Evolutionary conservation across 805 yeast species (phyloP).

Genomic region (Ogataea haglerorum): DNA sequence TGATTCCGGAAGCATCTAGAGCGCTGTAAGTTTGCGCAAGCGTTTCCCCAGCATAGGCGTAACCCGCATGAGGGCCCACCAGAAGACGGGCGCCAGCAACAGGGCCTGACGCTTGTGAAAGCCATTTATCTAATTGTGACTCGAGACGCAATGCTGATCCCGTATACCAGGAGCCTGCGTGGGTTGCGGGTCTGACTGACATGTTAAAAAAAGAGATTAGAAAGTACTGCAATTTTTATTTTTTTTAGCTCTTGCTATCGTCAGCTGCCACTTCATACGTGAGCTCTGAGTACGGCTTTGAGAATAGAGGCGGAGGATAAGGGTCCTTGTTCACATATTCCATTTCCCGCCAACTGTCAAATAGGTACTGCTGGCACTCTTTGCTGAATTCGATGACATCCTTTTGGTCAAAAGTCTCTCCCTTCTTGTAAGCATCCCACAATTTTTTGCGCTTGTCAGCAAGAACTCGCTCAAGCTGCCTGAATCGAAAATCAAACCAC

Average conservation of each 20-base stretch:
- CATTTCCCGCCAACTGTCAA: slow-evolving; percentile 33
- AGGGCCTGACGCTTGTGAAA: slow-evolving; percentile 36
- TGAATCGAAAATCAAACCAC: slow-evolving; percentile 34
- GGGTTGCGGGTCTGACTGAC: slow-evolving; percentile 58
- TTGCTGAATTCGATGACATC: slow-evolving; percentile 28
- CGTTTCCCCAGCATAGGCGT: slow-evolving; percentile 71
- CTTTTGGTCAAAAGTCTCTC: slow-evolving; percentile 30
- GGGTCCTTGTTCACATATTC: slow-evolving; percentile 32
- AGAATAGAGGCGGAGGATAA: slow-evolving; percentile 29
- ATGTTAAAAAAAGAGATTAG: background rate
- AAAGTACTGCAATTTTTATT: background rate
- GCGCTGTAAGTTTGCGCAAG: slow-evolving; percentile 74
- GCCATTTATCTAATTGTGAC: slow-evolving; percentile 47
- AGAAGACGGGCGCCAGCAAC: slow-evolving; percentile 46
- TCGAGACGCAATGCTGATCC: slow-evolving; percentile 41
- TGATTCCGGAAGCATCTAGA: slow-evolving; percentile 55
- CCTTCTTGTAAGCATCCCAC: slow-evolving; percentile 16
- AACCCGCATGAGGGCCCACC: slow-evolving; percentile 87
- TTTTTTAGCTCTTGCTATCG: background rate
- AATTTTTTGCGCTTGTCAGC: slow-evolving; percentile 19
- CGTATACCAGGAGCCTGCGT: slow-evolving; percentile 90
- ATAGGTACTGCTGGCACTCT: slow-evolving; percentile 29
- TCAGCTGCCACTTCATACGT: background rate
- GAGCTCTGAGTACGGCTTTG: slow-evolving; percentile 24
- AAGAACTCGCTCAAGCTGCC: slow-evolving; percentile 29